Evolutionary conservation across 306 rosid genomes (phyloP), one percentile per base, ranked within the genome.

Genomic region (Vigna trinervia): DNA sequence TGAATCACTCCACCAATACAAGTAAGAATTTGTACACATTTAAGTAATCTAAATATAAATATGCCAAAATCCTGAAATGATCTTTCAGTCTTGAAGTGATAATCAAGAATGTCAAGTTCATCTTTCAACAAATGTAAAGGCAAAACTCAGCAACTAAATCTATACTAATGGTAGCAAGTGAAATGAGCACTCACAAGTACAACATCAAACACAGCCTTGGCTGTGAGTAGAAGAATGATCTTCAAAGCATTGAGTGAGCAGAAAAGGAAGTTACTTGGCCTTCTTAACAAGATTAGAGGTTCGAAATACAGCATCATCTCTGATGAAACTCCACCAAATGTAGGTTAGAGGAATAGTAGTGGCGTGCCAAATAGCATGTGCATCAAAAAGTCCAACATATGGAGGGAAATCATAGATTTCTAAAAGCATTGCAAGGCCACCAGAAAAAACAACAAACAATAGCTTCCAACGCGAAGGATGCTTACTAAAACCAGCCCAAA

Each of bases 301-400:
- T 51, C 39, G 74, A 54, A 82, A 82, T 84, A 77, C 83, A 1
- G 92, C 96, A 77, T 94, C 98, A 12, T 94, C 98, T 73, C 87
- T 82, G 53, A 94, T 81, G 76, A 94, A 91, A 84, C 96, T 88
- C 98, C 98, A 94, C 97, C 97, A 91, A 43, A 91, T 14, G 80
- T 84, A 88, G 28, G 98, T 91, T 38, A 94, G 80, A 12, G 98
- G 98, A 80, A 91, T 69, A 30, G 92, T 91, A 45, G 87, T 68
- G 80, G 97, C 93, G 50, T 93, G 97, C 93, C 98, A 87, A 69
- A 91, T 75, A 23, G 93, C 91, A 79, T 91, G 97, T 73, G 97
- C 91, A 73, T 93, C 97, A 5, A 85, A 14, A 47, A 88, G 84
- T 26, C 97, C 98, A 78, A 74, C 46, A 68, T 78, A 86, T 3